These are phyloP conservation scores for Rhizodiscina lignyota DNA, from an alignment of 495 filamentous ascomycete genomes.

Conservation along the genomic window DNA sequence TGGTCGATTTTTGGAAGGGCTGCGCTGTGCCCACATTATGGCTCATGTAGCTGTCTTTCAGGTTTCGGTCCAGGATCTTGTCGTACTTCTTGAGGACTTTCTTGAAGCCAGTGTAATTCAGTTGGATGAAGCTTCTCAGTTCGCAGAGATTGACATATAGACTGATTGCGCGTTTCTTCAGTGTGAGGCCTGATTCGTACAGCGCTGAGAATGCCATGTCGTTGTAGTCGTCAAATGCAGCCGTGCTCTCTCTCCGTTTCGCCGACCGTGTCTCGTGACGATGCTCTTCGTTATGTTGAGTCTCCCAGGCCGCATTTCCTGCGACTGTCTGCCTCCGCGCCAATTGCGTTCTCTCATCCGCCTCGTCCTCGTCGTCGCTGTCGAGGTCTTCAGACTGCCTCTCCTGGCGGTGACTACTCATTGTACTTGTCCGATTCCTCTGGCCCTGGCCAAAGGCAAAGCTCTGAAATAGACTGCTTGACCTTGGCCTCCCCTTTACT, in stretches of 20 bases:
- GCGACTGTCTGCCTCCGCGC: constrained; percentile 20
- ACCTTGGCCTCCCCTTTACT: constrained; percentile 20
- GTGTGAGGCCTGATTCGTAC: constrained; percentile 64
- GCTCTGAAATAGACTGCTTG: constrained; percentile 28
- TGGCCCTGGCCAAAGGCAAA: constrained; percentile 21
- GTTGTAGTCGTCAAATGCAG: constrained; percentile 52
- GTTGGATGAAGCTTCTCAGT: constrained; percentile 84
- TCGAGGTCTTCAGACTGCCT: constrained; percentile 20
- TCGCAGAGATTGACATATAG: constrained; percentile 91
- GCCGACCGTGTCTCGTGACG: constrained; percentile 35
- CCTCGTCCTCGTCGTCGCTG: constrained; percentile 47
- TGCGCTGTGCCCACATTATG: constrained; percentile 53
- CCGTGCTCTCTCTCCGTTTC: constrained; percentile 35
- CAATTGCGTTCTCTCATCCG: constrained; percentile 42
- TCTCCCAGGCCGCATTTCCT: constrained; percentile 15
- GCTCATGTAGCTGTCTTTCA: constrained; percentile 61
- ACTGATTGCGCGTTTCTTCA: constrained; percentile 80
- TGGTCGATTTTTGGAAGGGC: constrained; percentile 57
- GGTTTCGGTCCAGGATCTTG: constrained; percentile 72
- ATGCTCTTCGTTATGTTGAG: constrained; percentile 10
- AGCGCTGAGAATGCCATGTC: constrained; percentile 53
- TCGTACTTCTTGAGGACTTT: constrained; percentile 98
- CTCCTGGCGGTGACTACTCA: constrained; percentile 18
- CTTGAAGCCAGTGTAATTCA: constrained; percentile 89
- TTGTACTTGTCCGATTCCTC: constrained; percentile 29